Percentiles rank a stretch among this genome's conserved stretches.
These are phyloP conservation scores for Centrapalus pauciflorus DNA, from an alignment of 129 eudicot genomes.

Conservation along the genomic window DNA sequence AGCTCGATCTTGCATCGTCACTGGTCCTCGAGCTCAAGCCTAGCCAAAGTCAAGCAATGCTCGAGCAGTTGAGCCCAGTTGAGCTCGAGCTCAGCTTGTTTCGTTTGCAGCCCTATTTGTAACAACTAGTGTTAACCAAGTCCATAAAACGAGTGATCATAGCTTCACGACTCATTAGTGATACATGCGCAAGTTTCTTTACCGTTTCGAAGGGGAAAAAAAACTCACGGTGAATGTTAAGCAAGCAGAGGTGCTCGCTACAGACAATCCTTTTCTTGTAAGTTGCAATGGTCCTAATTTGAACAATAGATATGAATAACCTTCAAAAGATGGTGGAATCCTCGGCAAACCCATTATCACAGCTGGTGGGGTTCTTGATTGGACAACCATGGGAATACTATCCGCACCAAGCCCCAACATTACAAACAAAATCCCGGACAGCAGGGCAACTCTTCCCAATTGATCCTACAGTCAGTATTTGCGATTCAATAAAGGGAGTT, in stretches of 20 bases:
- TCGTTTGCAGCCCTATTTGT: too few species aligned
- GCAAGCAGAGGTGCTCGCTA: constrained; percentile 86
- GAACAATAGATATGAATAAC: constrained; percentile 67
- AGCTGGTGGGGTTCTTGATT: constrained; percentile 86
- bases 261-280: constrained; percentile 73
- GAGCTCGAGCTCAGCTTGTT: too few species aligned
- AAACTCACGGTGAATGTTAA: constrained; percentile 79
- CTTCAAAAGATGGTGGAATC: constrained; percentile 65
- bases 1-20: too few species aligned
- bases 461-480: constrained; percentile 73
- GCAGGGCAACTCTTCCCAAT: constrained; percentile 74
- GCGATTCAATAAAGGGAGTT: constrained; percentile 17
- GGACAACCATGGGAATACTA: constrained; percentile 59
- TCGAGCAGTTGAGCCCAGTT: too few species aligned
- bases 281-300: constrained; percentile 85
- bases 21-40: too few species aligned
- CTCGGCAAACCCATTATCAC: constrained; percentile 60
- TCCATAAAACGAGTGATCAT: not conserved
- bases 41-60: too few species aligned
- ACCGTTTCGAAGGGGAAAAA: not conserved
- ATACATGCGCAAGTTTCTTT: not conserved
- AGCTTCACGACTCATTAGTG: too few species aligned
- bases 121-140: not conserved
- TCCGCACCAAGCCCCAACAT: constrained; percentile 91
- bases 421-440: constrained; percentile 76